phyloP scores from a whole-genome alignment of 2,329 filamentous ascomycete species.

The Fusarium xyrophilum region DNA sequence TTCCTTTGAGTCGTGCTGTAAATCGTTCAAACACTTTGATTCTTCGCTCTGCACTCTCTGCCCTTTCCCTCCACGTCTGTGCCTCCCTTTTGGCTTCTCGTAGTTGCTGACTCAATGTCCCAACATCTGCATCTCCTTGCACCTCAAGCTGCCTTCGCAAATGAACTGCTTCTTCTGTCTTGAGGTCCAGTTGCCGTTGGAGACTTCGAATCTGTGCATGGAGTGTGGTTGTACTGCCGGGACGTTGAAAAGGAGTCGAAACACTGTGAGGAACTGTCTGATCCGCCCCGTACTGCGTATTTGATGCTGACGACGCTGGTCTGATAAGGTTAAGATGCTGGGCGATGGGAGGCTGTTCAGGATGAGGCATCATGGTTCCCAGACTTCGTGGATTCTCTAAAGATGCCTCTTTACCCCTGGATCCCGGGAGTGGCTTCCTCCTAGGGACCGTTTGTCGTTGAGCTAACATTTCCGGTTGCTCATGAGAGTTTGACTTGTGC shows the following conservation, averaged over 20 bases:
- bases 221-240: slow-evolving; percentile 47
- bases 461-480: not conserved
- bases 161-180: slow-evolving; percentile 55
- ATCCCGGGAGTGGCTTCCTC: slow-evolving; percentile 14
- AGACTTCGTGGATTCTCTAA: slow-evolving; percentile 42
- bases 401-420: slow-evolving; percentile 1
- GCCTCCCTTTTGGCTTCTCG: slow-evolving; percentile 46
- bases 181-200: slow-evolving; percentile 54
- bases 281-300: slow-evolving; percentile 1
- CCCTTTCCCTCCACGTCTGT: slow-evolving; percentile 60
- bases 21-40: slow-evolving; percentile 57
- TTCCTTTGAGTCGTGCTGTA: slow-evolving; percentile 45
- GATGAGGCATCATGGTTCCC: slow-evolving; percentile 49
- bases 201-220: slow-evolving; percentile 59
- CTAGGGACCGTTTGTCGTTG: slow-evolving; percentile 4
- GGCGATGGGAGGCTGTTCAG: slow-evolving; percentile 49
- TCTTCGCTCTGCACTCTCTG: slow-evolving; percentile 62
- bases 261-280: not conserved
- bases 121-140: slow-evolving; percentile 52
- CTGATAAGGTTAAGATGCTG: slow-evolving; percentile 48
- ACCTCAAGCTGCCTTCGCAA: slow-evolving; percentile 56
- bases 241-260: slow-evolving; percentile 29
- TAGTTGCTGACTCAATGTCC: slow-evolving; percentile 58
- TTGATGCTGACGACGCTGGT: slow-evolving; percentile 45
- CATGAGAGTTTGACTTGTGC: not conserved